A percentile compares a stretch with the other conserved stretches of the same genome.
phyloP scores from a whole-genome alignment of 352 stramenopile species.

The Peronospora farinosa region DNA sequence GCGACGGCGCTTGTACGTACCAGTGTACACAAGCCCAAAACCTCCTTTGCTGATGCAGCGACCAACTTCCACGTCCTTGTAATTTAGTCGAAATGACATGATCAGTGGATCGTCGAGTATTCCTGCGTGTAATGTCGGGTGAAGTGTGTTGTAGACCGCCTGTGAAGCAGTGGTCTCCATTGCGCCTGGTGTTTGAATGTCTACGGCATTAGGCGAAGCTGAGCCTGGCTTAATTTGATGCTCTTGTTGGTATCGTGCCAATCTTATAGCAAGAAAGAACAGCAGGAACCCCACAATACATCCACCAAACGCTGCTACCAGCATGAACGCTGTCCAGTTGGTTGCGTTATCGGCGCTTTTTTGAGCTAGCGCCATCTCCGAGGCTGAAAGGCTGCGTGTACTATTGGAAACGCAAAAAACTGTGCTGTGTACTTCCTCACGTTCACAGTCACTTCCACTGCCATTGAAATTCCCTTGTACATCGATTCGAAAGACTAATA shows the following conservation, averaged over 20 bases:
- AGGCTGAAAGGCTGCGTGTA: conserved; percentile 12
- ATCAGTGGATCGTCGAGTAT: conserved; percentile 36
- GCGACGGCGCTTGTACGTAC: conserved; percentile 28
- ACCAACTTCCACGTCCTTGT: conserved; percentile 31
- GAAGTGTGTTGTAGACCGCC: conserved; percentile 39
- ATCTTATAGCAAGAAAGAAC: conserved; percentile 27
- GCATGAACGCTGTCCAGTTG: conserved; percentile 31
- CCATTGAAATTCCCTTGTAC: background rate
- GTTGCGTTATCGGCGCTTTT: conserved; percentile 6
- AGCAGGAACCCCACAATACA: conserved; percentile 34
- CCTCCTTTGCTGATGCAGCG: conserved; percentile 40
- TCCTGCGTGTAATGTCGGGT: conserved; percentile 29
- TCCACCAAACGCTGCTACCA: conserved; percentile 29
- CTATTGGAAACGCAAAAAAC: conserved; percentile 39
- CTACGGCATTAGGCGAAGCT: conserved; percentile 10
- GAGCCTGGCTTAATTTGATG: conserved; percentile 8
- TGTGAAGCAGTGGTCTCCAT: conserved; percentile 25
- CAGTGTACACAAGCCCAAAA: conserved; percentile 38
- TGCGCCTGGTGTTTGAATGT: conserved; percentile 15
- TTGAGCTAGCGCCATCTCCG: conserved; percentile 14
- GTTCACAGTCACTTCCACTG: conserved; percentile 15
- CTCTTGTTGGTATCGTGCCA: conserved; percentile 14
- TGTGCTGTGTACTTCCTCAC: conserved; percentile 26
- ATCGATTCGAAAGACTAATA: conserved; percentile 31
- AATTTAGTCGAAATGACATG: conserved; percentile 33